phyloP scores from a whole-genome alignment of 2,329 filamentous ascomycete species.

The Chaetoscypha palmicola region DNA sequence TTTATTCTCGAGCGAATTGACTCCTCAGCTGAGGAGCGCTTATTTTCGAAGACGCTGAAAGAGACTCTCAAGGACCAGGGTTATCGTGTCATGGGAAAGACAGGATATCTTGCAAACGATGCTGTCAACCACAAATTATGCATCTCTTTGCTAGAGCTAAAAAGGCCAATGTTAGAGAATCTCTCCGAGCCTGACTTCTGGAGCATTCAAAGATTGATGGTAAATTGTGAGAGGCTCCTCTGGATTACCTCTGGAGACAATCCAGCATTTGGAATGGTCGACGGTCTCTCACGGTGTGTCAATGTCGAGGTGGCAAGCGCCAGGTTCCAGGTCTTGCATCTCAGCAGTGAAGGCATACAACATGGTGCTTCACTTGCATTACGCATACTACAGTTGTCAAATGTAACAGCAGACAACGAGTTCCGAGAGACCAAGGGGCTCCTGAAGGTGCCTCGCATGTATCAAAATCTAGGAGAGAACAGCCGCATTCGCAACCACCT shows the following conservation, averaged over 20 bases:
- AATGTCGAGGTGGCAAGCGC: not conserved
- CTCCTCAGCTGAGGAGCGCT: not conserved
- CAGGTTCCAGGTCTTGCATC: constrained; percentile 2
- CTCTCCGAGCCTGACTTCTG: constrained; percentile 1
- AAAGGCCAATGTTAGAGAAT: constrained; percentile 2
- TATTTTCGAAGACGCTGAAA: not conserved
- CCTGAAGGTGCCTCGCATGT: not conserved
- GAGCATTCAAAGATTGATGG: not conserved
- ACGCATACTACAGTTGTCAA: not conserved
- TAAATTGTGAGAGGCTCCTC: not conserved
- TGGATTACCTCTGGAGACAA: constrained; percentile 3
- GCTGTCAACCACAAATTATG: not conserved
- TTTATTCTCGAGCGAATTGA: not conserved
- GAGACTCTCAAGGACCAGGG: not conserved
- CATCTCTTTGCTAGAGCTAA: constrained; percentile 5
- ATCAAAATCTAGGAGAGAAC: not conserved
- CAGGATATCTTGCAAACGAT: not conserved
- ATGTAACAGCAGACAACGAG: constrained; percentile 4
- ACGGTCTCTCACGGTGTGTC: not conserved
- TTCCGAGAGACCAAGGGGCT: not conserved
- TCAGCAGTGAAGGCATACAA: not conserved
- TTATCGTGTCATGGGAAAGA: not conserved
- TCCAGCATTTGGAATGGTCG: constrained; percentile 2
- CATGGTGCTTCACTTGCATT: constrained; percentile 2
- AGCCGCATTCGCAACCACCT: not conserved